Conservation (phyloP, 768 basidiomycete species). For the Collybia sordida region DNA sequence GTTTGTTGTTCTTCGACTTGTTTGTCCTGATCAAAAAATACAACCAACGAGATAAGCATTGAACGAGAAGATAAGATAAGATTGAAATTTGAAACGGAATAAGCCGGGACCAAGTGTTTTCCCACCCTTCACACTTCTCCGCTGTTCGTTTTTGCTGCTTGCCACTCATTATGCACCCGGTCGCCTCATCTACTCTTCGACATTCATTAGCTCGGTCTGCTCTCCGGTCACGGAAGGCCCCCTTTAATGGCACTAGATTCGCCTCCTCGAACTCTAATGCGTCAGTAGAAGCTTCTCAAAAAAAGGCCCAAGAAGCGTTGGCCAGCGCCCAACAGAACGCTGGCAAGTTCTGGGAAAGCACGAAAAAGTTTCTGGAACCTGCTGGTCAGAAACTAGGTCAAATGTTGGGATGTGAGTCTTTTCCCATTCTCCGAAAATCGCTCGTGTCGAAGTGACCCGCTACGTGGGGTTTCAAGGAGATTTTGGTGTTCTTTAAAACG, state of each 20-base stretch:
- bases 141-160: no score
- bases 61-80: no score
- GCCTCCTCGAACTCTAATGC: slow-evolving; percentile 43
- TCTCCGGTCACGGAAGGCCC: slow-evolving; percentile 20
- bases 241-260: slow-evolving; percentile 22
- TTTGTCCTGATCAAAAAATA: no score
- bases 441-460: neutral
- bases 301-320: slow-evolving; percentile 72
- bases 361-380: slow-evolving; percentile 46
- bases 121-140: no score
- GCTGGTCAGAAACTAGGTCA: slow-evolving; percentile 52
- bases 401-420: slow-evolving; percentile 46
- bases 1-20: no score
- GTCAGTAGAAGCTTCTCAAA: slow-evolving; percentile 49
- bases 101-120: no score
- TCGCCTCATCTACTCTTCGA: slow-evolving; percentile 23
- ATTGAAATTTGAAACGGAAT: no score
- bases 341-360: slow-evolving; percentile 49
- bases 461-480: neutral
- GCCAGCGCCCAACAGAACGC: slow-evolving; percentile 57
- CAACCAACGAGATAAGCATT: no score
- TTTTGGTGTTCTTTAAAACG: slow-evolving; percentile 13
- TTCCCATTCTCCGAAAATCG: neutral
- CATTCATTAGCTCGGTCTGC: slow-evolving; percentile 29
- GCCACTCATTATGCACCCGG: slow-evolving; percentile 22